phyloP scores from a whole-genome alignment of 2,329 filamentous ascomycete species.

The Scopulariopsis brevicaulis region DNA sequence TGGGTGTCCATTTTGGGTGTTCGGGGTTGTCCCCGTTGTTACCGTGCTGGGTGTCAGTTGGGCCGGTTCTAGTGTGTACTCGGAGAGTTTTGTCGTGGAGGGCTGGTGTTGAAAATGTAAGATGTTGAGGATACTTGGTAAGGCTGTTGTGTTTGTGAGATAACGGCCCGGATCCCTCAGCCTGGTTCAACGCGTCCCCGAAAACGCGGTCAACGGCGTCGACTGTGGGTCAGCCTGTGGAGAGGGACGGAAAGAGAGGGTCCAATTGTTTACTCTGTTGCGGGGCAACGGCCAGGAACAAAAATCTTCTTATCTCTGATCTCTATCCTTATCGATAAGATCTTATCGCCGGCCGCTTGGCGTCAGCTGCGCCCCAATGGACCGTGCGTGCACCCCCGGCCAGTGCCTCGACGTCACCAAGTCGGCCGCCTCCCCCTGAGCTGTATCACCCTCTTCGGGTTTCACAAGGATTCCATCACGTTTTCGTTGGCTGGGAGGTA shows the following conservation, averaged over 20 bases:
- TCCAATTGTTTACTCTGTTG: neutral
- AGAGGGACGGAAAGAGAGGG: neutral
- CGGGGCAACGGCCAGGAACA: neutral
- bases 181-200: neutral
- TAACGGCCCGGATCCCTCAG: neutral
- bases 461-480: neutral
- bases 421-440: neutral
- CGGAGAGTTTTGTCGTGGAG: neutral
- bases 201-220: neutral
- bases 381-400: neutral
- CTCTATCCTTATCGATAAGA: neutral
- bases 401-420: neutral
- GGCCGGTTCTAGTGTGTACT: neutral
- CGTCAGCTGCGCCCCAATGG: neutral
- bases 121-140: neutral
- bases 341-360: neutral
- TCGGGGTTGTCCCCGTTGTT: neutral
- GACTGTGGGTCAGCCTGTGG: neutral
- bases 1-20: conserved; percentile 16
- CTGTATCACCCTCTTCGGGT: neutral
- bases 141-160: neutral
- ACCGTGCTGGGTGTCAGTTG: neutral
- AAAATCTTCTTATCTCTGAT: neutral
- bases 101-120: neutral
- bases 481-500: neutral